Conservation (phyloP, 176 grass and related monocot genomes). For the Rhynchospora breviuscula region DNA sequence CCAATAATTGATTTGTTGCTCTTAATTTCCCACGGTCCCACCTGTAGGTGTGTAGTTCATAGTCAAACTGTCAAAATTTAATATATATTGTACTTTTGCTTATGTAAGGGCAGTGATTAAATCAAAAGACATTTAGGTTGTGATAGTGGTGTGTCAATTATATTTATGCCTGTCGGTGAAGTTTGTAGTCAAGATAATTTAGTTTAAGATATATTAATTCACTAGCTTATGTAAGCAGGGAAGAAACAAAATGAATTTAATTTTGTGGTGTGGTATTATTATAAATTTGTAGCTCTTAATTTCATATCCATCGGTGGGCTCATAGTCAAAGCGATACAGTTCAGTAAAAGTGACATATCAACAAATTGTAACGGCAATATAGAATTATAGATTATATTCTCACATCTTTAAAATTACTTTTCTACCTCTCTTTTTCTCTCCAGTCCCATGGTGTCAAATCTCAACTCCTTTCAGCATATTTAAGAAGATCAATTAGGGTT, state of each 20-base stretch:
- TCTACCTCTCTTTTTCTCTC: background rate
- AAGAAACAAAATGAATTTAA: background rate
- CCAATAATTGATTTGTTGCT: background rate
- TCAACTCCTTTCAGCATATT: slow-evolving; percentile 1
- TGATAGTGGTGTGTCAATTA: too few species aligned
- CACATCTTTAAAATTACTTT: background rate
- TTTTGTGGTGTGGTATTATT: background rate
- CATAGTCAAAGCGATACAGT: background rate
- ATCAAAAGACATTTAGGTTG: background rate
- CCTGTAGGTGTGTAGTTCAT: background rate
- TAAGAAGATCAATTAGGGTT: slow-evolving; percentile 1
- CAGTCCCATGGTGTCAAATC: background rate
- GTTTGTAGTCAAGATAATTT: too few species aligned
- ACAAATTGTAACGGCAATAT: background rate
- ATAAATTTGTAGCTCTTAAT: background rate
- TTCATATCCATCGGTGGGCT: background rate
- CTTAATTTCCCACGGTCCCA: background rate
- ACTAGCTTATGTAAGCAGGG: background rate
- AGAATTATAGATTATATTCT: background rate
- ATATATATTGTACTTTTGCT: background rate
- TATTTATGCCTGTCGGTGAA: too few species aligned
- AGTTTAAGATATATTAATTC: too few species aligned
- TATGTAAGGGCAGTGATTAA: background rate
- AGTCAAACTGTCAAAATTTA: background rate
- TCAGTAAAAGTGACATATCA: background rate